Conservation (phyloP, 73 alveolate genomes). For the Paramecium sonneborni region DNA sequence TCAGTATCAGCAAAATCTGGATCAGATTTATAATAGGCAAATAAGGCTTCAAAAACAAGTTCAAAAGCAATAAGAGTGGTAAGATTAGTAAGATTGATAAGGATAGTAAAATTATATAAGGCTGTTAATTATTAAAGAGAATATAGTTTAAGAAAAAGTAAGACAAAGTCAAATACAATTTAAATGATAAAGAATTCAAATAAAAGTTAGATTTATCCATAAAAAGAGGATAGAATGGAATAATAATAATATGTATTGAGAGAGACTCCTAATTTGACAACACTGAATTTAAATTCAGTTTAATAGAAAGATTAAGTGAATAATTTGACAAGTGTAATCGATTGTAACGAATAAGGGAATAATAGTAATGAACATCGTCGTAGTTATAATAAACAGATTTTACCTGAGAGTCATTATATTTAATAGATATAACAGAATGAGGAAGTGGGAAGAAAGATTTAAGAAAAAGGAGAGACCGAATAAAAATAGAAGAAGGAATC, state of each 20-base stretch:
- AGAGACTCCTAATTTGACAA: background rate
- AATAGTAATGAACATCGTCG: background rate
- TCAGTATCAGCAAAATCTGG: slow-evolving; percentile 25
- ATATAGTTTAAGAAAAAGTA: background rate
- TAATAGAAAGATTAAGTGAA: background rate
- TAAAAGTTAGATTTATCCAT: background rate
- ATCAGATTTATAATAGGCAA: background rate
- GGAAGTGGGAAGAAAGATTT: background rate
- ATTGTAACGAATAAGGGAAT: background rate
- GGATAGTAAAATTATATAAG: slow-evolving; percentile 85
- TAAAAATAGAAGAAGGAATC: slow-evolving; percentile 61
- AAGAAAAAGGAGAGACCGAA: background rate
- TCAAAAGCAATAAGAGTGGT: slow-evolving; percentile 78
- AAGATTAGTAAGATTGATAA: slow-evolving; percentile 76
- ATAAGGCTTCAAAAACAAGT: slow-evolving; percentile 22
- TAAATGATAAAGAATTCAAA: background rate
- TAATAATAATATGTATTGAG: background rate
- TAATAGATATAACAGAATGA: background rate
- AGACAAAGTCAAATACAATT: background rate
- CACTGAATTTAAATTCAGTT: background rate
- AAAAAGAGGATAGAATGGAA: background rate
- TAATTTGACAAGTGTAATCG: background rate
- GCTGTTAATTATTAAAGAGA: slow-evolving; percentile 49
- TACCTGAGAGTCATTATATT: slow-evolving; percentile 3
- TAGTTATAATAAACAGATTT: background rate